Percentiles rank a stretch among this genome's conserved stretches.
Conservation (phyloP, 2,329 filamentous ascomycete species). For the Hymenoscyphus occultus region DNA sequence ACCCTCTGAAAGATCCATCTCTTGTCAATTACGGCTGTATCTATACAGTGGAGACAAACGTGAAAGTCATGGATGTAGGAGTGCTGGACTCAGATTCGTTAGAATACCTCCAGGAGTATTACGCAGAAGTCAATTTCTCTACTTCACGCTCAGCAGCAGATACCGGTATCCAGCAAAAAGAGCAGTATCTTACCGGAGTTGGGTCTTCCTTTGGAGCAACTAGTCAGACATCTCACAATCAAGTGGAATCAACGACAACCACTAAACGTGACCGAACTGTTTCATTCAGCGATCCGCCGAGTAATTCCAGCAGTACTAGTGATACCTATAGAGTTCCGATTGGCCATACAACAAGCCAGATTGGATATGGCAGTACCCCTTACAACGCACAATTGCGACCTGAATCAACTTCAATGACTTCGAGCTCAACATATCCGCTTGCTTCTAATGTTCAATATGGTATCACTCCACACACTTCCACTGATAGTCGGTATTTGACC, state of each 20-base stretch:
- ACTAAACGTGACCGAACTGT: background rate
- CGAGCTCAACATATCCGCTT: slow-evolving; percentile 1
- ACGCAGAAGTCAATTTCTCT: slow-evolving; percentile 10
- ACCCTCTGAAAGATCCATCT: slow-evolving; percentile 18
- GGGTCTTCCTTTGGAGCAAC: slow-evolving; percentile 7
- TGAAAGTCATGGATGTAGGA: slow-evolving; percentile 31
- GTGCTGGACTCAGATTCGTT: slow-evolving; percentile 22
- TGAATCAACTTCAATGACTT: background rate
- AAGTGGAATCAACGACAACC: background rate
- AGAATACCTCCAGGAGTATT: slow-evolving; percentile 15
- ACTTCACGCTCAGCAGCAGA: background rate
- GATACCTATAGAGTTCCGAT: slow-evolving; percentile 7
- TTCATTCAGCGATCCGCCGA: slow-evolving; percentile 7
- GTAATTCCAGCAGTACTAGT: background rate
- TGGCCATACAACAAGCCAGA: background rate
- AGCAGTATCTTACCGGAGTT: slow-evolving; percentile 7
- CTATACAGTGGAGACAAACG: slow-evolving; percentile 27
- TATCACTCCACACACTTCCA: background rate
- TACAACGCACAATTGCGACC: background rate
- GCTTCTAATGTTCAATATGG: slow-evolving; percentile 1
- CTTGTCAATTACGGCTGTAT: slow-evolving; percentile 26
- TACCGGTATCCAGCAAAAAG: background rate
- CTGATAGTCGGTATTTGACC: background rate
- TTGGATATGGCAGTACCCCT: background rate
- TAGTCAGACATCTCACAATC: background rate